Conservation (phyloP, 345 rosid genomes). For the Garcia nutans region DNA sequence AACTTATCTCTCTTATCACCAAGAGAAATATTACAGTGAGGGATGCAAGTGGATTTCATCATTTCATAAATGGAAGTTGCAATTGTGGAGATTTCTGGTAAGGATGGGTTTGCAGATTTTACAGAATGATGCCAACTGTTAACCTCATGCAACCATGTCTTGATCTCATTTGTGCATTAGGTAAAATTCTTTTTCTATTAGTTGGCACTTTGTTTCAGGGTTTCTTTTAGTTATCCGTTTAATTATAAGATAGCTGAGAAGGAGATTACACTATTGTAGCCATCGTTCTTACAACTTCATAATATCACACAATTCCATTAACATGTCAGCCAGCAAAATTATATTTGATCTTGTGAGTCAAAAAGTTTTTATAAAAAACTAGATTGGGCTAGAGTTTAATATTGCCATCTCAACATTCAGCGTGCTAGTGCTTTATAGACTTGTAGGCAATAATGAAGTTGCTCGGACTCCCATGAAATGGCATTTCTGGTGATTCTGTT, state of each 20-base stretch:
- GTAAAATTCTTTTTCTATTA: neutral
- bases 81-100: conserved; percentile 34
- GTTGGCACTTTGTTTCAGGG: neutral
- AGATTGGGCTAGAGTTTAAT: no score
- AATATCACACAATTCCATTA: neutral
- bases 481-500: neutral
- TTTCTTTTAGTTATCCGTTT: neutral
- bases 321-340: neutral
- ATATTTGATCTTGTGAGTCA: no score
- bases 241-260: no score
- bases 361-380: no score
- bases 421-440: no score
- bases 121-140: neutral
- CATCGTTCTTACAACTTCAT: neutral
- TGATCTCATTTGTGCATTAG: neutral
- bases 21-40: conserved; percentile 31
- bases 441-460: neutral
- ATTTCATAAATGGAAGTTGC: conserved; percentile 32
- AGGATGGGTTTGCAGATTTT: neutral
- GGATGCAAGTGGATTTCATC: conserved; percentile 37
- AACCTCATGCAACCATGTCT: neutral
- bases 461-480: neutral
- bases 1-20: conserved; percentile 49
- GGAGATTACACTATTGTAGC: neutral
- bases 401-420: no score